Conservation (phyloP, 2,329 filamentous ascomycete genomes). For the Fusarium robinianum region DNA sequence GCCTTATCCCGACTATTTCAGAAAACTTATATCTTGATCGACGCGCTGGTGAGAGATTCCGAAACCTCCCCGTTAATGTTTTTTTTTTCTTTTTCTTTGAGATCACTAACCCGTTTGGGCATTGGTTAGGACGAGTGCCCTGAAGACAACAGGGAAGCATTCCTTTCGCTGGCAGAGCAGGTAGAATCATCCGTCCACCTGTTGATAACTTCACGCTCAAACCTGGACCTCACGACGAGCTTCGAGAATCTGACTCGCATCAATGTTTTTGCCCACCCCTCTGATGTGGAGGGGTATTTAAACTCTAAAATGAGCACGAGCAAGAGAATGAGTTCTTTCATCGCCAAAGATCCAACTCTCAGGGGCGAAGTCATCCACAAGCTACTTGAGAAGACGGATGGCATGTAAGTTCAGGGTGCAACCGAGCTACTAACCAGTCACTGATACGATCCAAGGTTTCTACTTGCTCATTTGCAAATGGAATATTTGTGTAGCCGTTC, state of each 20-base stretch:
- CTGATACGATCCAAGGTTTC: conserved; percentile 7
- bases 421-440: neutral
- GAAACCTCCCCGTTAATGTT: neutral
- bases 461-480: conserved; percentile 14
- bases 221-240: conserved; percentile 3
- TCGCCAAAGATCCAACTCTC: conserved; percentile 3
- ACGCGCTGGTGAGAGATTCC: conserved; percentile 9
- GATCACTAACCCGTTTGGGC: conserved; percentile 2
- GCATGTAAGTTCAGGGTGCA: conserved; percentile 7
- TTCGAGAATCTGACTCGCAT: conserved; percentile 3
- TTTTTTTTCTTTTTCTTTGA: neutral
- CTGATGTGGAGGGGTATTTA: conserved; percentile 9
- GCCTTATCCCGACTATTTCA: conserved; percentile 5
- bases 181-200: conserved; percentile 6
- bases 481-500: conserved; percentile 10
- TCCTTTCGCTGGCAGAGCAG: conserved; percentile 4
- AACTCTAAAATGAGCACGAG: conserved; percentile 2
- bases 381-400: conserved; percentile 9
- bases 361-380: conserved; percentile 1
- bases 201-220: conserved; percentile 10
- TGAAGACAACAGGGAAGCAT: conserved; percentile 5
- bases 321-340: conserved; percentile 6
- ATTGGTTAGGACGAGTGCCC: conserved; percentile 15
- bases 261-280: conserved; percentile 1
- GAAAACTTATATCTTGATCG: conserved; percentile 12